Percentiles rank a stretch among this genome's conserved stretches.
These are phyloP conservation scores for Aspergillus ellipticus DNA, from an alignment of 495 filamentous ascomycete species.

Conservation along the genomic window DNA sequence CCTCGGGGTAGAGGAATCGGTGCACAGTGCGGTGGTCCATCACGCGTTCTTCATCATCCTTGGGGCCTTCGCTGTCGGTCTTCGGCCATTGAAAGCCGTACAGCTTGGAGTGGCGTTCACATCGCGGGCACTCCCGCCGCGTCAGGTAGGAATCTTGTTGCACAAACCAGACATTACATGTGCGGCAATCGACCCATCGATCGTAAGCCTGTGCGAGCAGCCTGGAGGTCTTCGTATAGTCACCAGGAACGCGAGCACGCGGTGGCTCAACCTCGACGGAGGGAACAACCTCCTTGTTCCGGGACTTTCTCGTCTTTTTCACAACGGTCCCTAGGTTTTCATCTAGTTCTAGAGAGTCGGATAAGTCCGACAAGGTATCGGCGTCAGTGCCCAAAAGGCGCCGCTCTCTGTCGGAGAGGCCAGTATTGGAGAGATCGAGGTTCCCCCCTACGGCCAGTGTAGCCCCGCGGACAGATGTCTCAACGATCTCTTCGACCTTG, in stretches of 20 bases:
- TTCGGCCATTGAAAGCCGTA: slow-evolving; percentile 97
- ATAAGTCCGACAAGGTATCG: slow-evolving; percentile 17
- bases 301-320: slow-evolving; percentile 18
- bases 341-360: slow-evolving; percentile 25
- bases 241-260: slow-evolving; percentile 58
- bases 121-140: slow-evolving; percentile 78
- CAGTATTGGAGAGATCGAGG: slow-evolving; percentile 10
- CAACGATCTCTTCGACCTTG: slow-evolving; percentile 24
- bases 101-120: slow-evolving; percentile 91
- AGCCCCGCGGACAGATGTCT: slow-evolving; percentile 6
- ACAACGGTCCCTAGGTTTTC: slow-evolving; percentile 17
- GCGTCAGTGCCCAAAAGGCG: slow-evolving; percentile 6
- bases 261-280: slow-evolving; percentile 43
- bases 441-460: neutral
- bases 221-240: slow-evolving; percentile 70
- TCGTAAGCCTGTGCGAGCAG: slow-evolving; percentile 70
- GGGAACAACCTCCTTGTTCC: slow-evolving; percentile 30
- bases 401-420: slow-evolving; percentile 11
- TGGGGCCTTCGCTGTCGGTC: slow-evolving; percentile 69
- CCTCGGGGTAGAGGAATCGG: slow-evolving; percentile 62
- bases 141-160: slow-evolving; percentile 85
- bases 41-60: slow-evolving; percentile 72
- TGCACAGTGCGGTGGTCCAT: slow-evolving; percentile 71
- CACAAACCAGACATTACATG: slow-evolving; percentile 76
- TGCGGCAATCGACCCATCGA: slow-evolving; percentile 83